Evolutionary conservation across 257 asterid genomes (phyloP).

Genomic region (Solanum dulcamara): DNA sequence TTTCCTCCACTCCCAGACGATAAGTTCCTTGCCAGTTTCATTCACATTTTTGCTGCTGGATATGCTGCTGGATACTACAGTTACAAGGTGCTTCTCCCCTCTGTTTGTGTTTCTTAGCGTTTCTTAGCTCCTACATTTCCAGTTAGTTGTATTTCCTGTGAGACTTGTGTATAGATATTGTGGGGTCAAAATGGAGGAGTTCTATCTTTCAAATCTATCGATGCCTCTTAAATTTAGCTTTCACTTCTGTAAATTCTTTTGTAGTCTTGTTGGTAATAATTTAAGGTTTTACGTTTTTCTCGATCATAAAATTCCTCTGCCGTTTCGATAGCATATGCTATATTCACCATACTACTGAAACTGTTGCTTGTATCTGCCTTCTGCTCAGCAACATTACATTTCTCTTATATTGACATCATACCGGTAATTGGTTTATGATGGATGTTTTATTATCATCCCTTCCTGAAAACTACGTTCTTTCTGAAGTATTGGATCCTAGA

Average conservation of each 20-base stretch:
- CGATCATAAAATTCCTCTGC: neutral
- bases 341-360: neutral
- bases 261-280: neutral
- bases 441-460: neutral
- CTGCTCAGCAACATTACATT: neutral
- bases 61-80: conserved; percentile 99
- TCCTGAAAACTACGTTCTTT: neutral
- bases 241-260: neutral
- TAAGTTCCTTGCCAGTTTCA: conserved; percentile 73
- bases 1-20: conserved; percentile 83
- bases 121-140: neutral
- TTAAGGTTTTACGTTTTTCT: neutral
- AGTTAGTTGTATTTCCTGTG: neutral
- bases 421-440: neutral
- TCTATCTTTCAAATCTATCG: neutral
- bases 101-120: neutral
- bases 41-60: conserved; percentile 93
- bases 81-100: conserved; percentile 57
- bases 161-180: neutral
- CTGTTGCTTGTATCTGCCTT: neutral
- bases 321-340: neutral
- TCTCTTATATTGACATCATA: neutral
- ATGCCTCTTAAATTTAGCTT: neutral
- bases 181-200: neutral
- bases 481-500: neutral